Base-by-base conservation (phyloP, 345 rosid genomes). In the Bretschneidera sinensis region DNA sequence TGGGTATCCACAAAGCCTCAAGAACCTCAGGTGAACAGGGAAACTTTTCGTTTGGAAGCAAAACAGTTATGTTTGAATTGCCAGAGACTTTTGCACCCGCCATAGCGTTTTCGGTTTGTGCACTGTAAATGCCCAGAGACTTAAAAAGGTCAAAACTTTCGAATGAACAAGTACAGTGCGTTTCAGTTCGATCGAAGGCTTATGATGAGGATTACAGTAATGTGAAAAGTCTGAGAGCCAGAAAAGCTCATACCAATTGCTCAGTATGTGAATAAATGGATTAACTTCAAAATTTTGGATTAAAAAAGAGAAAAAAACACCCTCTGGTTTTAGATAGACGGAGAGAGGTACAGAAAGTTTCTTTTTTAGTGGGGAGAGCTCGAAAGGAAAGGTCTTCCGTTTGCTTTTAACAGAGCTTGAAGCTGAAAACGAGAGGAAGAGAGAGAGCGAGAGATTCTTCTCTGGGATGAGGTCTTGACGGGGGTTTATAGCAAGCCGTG, bases 1-100 rank as follows among this genome's bases (percentile, higher is more conserved):
- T 51, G 19, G 83, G 68, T 16, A 72, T 58, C 86, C 86, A 77
- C 51, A 75, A 43, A 63, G 81, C 62, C 9, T 74, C 78, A 7
- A 64, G 69, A 61, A 23, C 47, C 4, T 61, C 63, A 18, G 83
- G 63, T 58, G 75, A 65, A 57, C 65, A 55, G 39, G 77, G 74
- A 63, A 74, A 66, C 43, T 31, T 47, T 24, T 64, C 74, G 43
- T 71, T 72, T n/a, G 60, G 59, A 53, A 71, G 70, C 61, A 67
- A 60, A 73, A 66, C 48, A 47, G 55, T 45, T 48, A 60, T 24
- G 57, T 71, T 65, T 53, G 72, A 43, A 68, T 54, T 31, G 25
- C 66, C 74, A 24, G 60, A 28, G 24, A 66, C 48, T 65, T 58
- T 51, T 21, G 59, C 66, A 54, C 67, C 69, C 19, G 67, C 72